phyloP scores from a whole-genome alignment of 2,329 filamentous ascomycete genomes.

The Apiospora kogelbergensis region DNA sequence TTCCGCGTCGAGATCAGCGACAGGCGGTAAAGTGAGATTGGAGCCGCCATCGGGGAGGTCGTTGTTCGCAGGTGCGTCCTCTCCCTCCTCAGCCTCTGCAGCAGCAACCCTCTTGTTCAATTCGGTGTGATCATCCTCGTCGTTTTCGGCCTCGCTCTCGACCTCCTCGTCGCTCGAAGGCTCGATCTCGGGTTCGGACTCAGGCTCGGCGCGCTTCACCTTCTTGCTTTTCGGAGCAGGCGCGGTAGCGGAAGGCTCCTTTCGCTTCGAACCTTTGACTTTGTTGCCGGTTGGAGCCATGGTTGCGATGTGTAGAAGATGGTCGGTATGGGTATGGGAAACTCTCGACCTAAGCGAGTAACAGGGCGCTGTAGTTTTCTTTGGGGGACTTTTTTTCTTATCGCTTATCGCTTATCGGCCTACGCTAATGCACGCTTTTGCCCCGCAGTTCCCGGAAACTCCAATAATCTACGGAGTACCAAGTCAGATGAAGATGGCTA shows the following conservation, averaged over 20 bases:
- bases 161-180: not conserved
- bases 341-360: not conserved
- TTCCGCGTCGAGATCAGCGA: constrained; percentile 5
- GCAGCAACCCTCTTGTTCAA: constrained; percentile 9
- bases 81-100: constrained; percentile 7
- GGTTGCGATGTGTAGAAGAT: not conserved
- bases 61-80: not conserved
- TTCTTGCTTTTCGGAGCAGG: constrained; percentile 8
- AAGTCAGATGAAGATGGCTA: not conserved
- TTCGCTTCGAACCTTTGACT: constrained; percentile 2
- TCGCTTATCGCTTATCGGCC: not conserved
- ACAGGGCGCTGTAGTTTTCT: constrained; percentile 1
- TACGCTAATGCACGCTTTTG: not conserved
- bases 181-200: not conserved
- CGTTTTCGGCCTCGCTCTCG: not conserved
- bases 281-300: not conserved
- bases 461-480: not conserved
- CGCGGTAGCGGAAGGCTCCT: not conserved
- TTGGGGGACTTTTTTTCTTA: constrained; percentile 4
- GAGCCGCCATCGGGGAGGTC: constrained; percentile 8
- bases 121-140: not conserved
- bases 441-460: not conserved
- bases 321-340: not conserved
- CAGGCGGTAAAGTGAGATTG: constrained; percentile 4
- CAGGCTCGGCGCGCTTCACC: constrained; percentile 5